phyloP scores from a whole-genome alignment of 495 filamentous ascomycete species.

The Aspergillus sclerotioniger region DNA sequence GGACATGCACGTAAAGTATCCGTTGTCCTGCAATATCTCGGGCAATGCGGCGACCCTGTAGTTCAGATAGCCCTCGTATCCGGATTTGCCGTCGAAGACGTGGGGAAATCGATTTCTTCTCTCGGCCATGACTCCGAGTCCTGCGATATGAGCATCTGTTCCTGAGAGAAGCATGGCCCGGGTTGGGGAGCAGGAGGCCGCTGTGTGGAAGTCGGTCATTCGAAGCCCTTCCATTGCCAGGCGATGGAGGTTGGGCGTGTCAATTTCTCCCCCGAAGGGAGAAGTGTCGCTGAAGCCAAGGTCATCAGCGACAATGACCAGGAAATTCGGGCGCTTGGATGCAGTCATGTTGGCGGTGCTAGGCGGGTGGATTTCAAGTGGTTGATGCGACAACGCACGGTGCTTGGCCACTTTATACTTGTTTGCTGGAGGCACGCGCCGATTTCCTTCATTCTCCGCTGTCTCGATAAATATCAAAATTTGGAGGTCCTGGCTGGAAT shows the following conservation, averaged over 20 bases:
- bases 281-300: slow-evolving; percentile 36
- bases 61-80: slow-evolving; percentile 49
- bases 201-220: slow-evolving; percentile 33
- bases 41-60: slow-evolving; percentile 48
- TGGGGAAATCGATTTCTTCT: slow-evolving; percentile 4
- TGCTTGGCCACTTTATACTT: background rate
- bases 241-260: slow-evolving; percentile 33
- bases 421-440: too few species aligned
- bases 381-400: background rate
- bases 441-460: too few species aligned
- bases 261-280: slow-evolving; percentile 32
- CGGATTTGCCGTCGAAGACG: slow-evolving; percentile 40
- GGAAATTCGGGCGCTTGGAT: slow-evolving; percentile 29
- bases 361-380: background rate
- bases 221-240: slow-evolving; percentile 31
- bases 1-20: slow-evolving; percentile 53
- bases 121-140: slow-evolving; percentile 29
- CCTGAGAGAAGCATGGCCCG: slow-evolving; percentile 48
- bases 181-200: slow-evolving; percentile 36
- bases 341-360: background rate
- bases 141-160: slow-evolving; percentile 48
- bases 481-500: background rate
- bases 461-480: background rate
- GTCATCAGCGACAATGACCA: slow-evolving; percentile 40
- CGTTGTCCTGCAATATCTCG: slow-evolving; percentile 52